Conservation (phyloP, 2,329 filamentous ascomycete species). For the Parafenestella ontariensis region DNA sequence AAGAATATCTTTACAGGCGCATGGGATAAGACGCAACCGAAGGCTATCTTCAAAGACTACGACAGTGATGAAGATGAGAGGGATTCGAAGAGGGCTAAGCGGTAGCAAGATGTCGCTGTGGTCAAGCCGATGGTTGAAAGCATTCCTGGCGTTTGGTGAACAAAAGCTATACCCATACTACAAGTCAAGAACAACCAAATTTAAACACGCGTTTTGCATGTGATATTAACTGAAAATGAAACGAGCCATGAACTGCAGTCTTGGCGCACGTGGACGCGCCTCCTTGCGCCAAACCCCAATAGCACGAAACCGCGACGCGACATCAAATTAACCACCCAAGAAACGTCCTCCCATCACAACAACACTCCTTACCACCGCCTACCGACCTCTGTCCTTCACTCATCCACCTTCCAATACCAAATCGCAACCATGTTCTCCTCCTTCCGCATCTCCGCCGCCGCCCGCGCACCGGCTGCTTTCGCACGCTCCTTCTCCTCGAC, state of each 20-base stretch:
- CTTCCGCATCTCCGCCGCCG: constrained; percentile 58
- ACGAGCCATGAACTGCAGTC: neutral
- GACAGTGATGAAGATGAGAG: constrained; percentile 82
- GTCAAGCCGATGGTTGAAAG: constrained; percentile 3
- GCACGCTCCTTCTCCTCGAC: constrained; percentile 80
- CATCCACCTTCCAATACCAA: neutral
- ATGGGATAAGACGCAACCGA: constrained; percentile 90
- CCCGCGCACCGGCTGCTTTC: constrained; percentile 59
- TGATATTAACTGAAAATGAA: too few species aligned
- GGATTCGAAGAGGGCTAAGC: constrained; percentile 65
- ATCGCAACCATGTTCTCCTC: constrained; percentile 36
- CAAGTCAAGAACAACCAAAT: neutral
- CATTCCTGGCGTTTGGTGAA: constrained; percentile 20
- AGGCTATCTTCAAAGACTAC: constrained; percentile 86
- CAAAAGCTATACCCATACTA: constrained; percentile 16
- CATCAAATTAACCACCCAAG: constrained; percentile 7
- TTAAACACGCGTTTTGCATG: neutral
- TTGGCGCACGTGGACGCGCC: constrained; percentile 14
- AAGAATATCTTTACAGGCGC: constrained; percentile 95
- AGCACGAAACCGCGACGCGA: constrained; percentile 27
- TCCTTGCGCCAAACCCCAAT: constrained; percentile 10
- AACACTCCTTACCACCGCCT: constrained; percentile 1
- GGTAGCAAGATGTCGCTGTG: constrained; percentile 18
- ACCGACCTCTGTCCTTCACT: constrained; percentile 1
- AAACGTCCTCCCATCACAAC: constrained; percentile 10